A percentile compares a stretch with the other conserved stretches of the same genome.
Evolutionary conservation across 177 flowering plant species (phyloP).

Genomic region (Vitis hybrid): DNA sequence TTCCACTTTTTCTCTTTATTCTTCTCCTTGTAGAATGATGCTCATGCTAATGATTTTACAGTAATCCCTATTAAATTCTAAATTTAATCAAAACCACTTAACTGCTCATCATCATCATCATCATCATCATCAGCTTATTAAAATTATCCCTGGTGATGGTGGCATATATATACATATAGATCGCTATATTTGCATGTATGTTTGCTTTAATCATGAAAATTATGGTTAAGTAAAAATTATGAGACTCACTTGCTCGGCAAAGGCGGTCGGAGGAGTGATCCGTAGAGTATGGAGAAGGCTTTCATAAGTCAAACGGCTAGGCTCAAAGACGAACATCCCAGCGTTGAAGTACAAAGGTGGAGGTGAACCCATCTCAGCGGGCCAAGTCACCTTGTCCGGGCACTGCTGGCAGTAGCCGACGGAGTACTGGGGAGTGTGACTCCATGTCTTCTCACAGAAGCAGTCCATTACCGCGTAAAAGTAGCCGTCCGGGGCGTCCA

Average conservation of each 20-base stretch:
- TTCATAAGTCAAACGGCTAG: slow-evolving; percentile 48
- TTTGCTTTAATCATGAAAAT: too few species aligned
- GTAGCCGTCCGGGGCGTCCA: slow-evolving; percentile 49
- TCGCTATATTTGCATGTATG: too few species aligned
- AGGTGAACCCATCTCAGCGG: slow-evolving; percentile 53
- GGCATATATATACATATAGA: too few species aligned
- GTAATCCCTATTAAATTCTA: too few species aligned
- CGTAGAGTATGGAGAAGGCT: slow-evolving; percentile 50
- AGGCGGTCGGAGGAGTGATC: slow-evolving; percentile 56
- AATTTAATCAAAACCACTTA: too few species aligned
- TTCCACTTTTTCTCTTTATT: too few species aligned
- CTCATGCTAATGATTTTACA: too few species aligned
- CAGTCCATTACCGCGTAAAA: slow-evolving; percentile 79
- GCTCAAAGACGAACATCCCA: slow-evolving; percentile 77
- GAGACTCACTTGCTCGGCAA: slow-evolving; percentile 65
- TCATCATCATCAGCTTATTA: too few species aligned
- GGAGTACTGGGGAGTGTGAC: slow-evolving; percentile 52
- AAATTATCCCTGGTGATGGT: too few species aligned
- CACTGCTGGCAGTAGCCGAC: slow-evolving; percentile 81
- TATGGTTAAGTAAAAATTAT: too few species aligned
- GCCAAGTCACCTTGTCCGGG: slow-evolving; percentile 66
- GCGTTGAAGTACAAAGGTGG: slow-evolving; percentile 79
- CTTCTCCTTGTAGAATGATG: too few species aligned
- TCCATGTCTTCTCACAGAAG: slow-evolving; percentile 77
- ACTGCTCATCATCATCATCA: too few species aligned